These are phyloP conservation scores for Sechiopsis laciniata DNA, from an alignment of 306 rosid genomes.

Conservation along the genomic window DNA sequence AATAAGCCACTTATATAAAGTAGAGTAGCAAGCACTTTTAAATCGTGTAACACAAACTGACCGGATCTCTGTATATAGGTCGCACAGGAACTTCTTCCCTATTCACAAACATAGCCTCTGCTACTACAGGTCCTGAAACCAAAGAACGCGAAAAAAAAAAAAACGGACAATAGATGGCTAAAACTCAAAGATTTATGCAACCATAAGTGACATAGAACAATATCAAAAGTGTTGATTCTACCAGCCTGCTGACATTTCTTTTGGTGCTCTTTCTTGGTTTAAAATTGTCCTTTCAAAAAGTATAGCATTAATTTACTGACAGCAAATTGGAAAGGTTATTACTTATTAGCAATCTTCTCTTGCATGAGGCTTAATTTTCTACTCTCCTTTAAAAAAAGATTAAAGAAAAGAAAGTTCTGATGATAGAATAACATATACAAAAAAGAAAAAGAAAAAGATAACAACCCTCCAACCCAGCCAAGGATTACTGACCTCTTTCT, in stretches of 20 bases:
- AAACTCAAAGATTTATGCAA: background rate
- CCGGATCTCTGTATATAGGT: slow-evolving; percentile 92
- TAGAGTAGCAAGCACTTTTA: background rate
- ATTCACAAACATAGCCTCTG: slow-evolving; percentile 87
- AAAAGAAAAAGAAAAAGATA: no score
- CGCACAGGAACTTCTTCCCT: slow-evolving; percentile 93
- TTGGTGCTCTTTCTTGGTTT: background rate
- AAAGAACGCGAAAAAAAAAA: slow-evolving; percentile 2
- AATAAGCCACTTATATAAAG: background rate
- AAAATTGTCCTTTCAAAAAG: slow-evolving; percentile 4
- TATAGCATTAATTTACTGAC: background rate
- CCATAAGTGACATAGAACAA: slow-evolving; percentile 10
- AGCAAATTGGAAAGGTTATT: background rate
- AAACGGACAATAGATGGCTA: background rate
- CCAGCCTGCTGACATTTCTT: background rate
- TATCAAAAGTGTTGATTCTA: background rate
- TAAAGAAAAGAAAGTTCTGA: background rate
- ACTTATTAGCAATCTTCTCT: background rate
- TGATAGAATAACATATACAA: background rate
- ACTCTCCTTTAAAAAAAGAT: background rate
- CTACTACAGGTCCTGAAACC: slow-evolving; percentile 87
- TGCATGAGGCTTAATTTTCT: background rate
- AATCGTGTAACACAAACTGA: slow-evolving; percentile 32
- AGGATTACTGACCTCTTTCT: background rate
- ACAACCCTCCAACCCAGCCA: background rate